Percentiles rank a stretch among this genome's conserved stretches.
phyloP scores from a whole-genome alignment of 768 basidiomycete species.

The Boletellus sp. region DNA sequence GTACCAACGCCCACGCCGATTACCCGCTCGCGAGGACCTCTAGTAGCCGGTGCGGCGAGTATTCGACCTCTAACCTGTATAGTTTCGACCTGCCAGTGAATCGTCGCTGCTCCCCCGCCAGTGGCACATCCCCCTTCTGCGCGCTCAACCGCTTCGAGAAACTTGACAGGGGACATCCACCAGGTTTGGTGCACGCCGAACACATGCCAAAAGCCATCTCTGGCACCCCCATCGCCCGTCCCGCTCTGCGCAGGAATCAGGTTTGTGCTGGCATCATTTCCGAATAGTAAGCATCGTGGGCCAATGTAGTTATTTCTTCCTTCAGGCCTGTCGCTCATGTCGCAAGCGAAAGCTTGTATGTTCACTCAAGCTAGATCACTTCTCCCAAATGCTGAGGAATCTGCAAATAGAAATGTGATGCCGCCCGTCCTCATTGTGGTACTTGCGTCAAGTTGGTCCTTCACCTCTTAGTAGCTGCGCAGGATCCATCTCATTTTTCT shows the following conservation, averaged over 20 bases:
- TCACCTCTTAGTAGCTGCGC: background rate
- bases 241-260: constrained; percentile 78
- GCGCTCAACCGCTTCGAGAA: background rate
- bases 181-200: constrained; percentile 4
- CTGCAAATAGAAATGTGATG: constrained; percentile 74
- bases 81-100: background rate
- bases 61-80: background rate
- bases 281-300: constrained; percentile 5
- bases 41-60: background rate
- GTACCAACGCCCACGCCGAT: background rate
- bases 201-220: constrained; percentile 66
- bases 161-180: constrained; percentile 4
- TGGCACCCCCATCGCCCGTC: constrained; percentile 38
- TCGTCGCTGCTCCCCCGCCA: too few relatives aligned
- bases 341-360: constrained; percentile 80
- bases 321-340: constrained; percentile 75
- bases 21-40: background rate
- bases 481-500: constrained; percentile 9
- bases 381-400: constrained; percentile 5
- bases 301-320: background rate
- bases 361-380: constrained; percentile 6
- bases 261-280: constrained; percentile 33
- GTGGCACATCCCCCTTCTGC: background rate
- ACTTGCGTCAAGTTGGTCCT: constrained; percentile 77
- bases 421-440: constrained; percentile 78